Conservation (phyloP, 2,329 filamentous ascomycete genomes). For the Claviceps sp. region DNA sequence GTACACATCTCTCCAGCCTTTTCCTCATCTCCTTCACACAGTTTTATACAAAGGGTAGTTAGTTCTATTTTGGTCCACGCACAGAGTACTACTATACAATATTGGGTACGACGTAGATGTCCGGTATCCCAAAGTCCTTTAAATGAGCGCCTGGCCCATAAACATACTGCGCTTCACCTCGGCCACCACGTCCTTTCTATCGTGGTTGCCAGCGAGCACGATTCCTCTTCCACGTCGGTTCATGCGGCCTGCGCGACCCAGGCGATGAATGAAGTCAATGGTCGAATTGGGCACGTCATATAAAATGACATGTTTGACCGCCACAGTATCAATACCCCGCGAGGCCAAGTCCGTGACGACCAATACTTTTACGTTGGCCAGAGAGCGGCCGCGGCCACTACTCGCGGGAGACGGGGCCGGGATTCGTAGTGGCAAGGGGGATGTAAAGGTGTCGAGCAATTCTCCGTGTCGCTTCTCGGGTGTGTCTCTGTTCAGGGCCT, state of each 20-base stretch:
- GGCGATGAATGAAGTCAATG: constrained; percentile 94
- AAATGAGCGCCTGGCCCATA: constrained; percentile 66
- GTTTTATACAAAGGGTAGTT: not conserved
- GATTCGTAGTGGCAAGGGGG: constrained; percentile 26
- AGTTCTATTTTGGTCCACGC: too few relatives aligned
- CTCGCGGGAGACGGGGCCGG: constrained; percentile 12
- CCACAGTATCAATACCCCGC: constrained; percentile 83
- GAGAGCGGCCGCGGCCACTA: constrained; percentile 29
- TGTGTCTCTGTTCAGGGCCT: constrained; percentile 75
- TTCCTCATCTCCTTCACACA: not conserved
- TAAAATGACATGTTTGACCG: constrained; percentile 79
- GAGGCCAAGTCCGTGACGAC: constrained; percentile 91
- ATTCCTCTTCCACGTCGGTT: constrained; percentile 78
- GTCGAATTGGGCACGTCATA: constrained; percentile 98
- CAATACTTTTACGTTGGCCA: constrained; percentile 75
- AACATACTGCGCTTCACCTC: constrained; percentile 89
- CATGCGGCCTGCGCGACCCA: constrained; percentile 87
- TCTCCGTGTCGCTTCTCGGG: constrained; percentile 64
- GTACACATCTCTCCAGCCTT: not conserved
- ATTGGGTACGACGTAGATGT: too few relatives aligned
- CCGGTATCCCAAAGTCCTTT: constrained; percentile 10
- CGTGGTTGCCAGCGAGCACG: constrained; percentile 78
- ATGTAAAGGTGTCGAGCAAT: constrained; percentile 63
- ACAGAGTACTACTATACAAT: too few relatives aligned
- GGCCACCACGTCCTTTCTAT: constrained; percentile 77